A percentile compares a stretch with the other conserved stretches of the same genome.
phyloP scores from a whole-genome alignment of 768 basidiomycete genomes.

The Tricholoma matsutake region DNA sequence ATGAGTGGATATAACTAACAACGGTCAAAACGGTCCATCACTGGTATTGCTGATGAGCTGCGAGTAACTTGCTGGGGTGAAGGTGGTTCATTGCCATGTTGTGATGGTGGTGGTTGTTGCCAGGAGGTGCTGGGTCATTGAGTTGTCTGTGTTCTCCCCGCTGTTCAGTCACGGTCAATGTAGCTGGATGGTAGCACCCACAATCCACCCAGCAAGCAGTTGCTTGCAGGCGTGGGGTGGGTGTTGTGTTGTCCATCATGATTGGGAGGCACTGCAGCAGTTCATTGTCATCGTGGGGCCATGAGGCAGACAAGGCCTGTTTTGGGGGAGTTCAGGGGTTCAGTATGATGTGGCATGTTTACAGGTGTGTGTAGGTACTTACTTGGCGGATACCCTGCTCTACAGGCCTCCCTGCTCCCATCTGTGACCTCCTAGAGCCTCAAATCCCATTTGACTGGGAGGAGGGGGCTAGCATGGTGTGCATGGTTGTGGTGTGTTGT shows the following conservation, averaged over 20 bases:
- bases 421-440: not conserved
- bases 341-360: not conserved
- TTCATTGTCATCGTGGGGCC: not conserved
- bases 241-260: no score
- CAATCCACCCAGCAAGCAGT: not conserved
- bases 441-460: not conserved
- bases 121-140: no score
- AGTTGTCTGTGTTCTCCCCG: slow-evolving; percentile 6
- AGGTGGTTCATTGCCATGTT: no score
- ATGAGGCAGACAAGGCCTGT: not conserved
- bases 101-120: no score
- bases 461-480: not conserved
- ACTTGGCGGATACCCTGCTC: not conserved
- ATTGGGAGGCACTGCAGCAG: not conserved
- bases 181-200: not conserved
- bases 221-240: not conserved
- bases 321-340: not conserved
- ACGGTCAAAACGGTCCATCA: no score
- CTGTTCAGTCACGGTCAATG: not conserved
- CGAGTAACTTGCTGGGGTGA: no score
- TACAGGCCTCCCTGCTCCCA: not conserved
- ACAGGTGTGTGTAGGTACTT: not conserved
- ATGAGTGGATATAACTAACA: no score
- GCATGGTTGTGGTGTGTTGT: not conserved
- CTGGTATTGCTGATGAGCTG: no score